Conservation (phyloP, 2,329 filamentous ascomycete species). For the Scytalidium sp. region DNA sequence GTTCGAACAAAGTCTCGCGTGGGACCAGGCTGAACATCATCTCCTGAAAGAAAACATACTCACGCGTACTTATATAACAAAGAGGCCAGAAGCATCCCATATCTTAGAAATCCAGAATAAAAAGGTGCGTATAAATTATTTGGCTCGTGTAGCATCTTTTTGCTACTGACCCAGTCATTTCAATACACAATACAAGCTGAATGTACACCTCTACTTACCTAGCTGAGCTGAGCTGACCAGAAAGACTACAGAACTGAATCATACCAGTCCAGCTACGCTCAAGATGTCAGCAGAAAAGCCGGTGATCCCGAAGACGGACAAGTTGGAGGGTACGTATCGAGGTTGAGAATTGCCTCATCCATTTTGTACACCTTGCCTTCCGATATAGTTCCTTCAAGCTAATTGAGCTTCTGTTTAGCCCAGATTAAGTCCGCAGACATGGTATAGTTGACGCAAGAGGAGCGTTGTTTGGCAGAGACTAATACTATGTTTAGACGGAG, state of each 20-base stretch:
- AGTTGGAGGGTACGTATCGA: conserved; percentile 27
- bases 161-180: too few species aligned
- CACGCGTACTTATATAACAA: background rate
- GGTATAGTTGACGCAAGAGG: conserved; percentile 56
- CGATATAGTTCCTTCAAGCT: conserved; percentile 1
- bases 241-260: background rate
- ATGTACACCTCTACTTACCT: too few species aligned
- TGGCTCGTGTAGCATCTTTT: background rate
- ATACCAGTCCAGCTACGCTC: background rate
- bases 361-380: conserved; percentile 5
- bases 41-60: background rate
- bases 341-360: conserved; percentile 15
- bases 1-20: background rate
- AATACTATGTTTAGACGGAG: conserved; percentile 65
- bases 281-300: conserved; percentile 25
- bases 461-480: conserved; percentile 6
- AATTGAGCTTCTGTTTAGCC: conserved; percentile 48
- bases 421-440: conserved; percentile 99
- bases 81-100: background rate
- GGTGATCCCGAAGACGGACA: conserved; percentile 19
- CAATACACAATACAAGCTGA: too few species aligned
- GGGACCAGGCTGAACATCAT: background rate
- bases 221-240: too few species aligned
- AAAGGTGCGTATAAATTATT: background rate
- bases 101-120: background rate